Base-by-base conservation (phyloP, 2,329 filamentous ascomycete genomes). In the Eutypa lata region DNA sequence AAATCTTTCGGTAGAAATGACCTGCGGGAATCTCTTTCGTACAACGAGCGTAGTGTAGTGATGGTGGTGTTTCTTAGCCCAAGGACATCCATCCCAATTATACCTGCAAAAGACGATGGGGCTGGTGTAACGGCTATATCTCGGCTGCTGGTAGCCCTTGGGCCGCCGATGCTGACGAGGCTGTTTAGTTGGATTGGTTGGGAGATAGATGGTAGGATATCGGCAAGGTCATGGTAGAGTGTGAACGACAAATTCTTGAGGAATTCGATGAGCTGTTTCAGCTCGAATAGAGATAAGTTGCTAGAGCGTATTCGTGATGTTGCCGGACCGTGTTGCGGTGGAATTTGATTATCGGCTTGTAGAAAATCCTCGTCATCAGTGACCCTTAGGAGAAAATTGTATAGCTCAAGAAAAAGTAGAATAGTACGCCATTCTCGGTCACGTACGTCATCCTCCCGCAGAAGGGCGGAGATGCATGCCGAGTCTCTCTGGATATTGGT, bases 331-430 rank as follows among this genome's bases (percentile, higher is more conserved):
- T 62, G 66, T n/a, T 71, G 69, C 60, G 19, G 73, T 60, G 28
- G 68, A 53, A 50, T 65, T 60, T 24, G 76, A 73, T 38, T 70
- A 73, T 56, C 81, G 73, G 51, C 79, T 78, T 52, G 84, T 82
- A 96, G 88, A 66, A 99, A 99, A 62, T 99, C 94, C 60, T 97
- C 93, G 58, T 99, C 94, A 61, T 99, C 94, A 68, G 93, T 96
- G 33, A 97, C 84, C 61, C 94, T 89, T 13, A 97, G 76, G 2
- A 97, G 84, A 67, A 97, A 97, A 2, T 89, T 91, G 67, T 97
- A 99, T 0, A 99, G 80, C 63, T 99, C 94, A 6, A 99, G 79
- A 65, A 99, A 97, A 0, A 99, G 80, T 0, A 97, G 76, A 42
- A 96, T 83, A 1, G 94, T 86, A 18, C 88, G 86, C 94, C 94